These are phyloP conservation scores for Euphorbia lathyris DNA, from an alignment of 345 rosid genomes.

Conservation along the genomic window DNA sequence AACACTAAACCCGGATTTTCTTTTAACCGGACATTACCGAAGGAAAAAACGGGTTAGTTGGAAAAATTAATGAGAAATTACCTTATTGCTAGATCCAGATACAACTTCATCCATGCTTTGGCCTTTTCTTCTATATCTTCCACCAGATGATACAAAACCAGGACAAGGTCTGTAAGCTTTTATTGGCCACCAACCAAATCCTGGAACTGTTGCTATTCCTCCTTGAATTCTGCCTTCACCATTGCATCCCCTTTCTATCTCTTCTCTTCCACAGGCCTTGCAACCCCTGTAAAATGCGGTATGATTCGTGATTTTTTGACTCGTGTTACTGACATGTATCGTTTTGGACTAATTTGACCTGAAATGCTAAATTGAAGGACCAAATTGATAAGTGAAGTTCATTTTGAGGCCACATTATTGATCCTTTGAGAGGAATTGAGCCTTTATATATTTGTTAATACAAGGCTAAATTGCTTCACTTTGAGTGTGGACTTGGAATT, in stretches of 20 bases:
- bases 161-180: conserved; percentile 97
- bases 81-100: conserved; percentile 40
- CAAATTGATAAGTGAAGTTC: no score
- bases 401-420: no score
- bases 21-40: no score
- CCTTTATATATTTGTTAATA: no score
- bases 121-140: conserved; percentile 67
- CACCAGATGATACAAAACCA: conserved; percentile 78
- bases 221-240: conserved; percentile 98
- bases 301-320: neutral
- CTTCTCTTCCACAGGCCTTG: conserved; percentile 72
- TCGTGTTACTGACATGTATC: no score
- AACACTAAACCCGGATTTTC: no score
- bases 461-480: no score
- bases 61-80: conserved; percentile 11
- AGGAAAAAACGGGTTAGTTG: no score
- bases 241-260: conserved; percentile 79
- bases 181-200: conserved; percentile 99
- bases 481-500: no score
- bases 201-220: conserved; percentile 89
- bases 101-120: conserved; percentile 97
- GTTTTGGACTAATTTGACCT: no score
- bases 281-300: conserved; percentile 54
- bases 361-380: no score
- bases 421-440: no score